phyloP scores from a whole-genome alignment of 2,329 filamentous ascomycete species.

The Aschersonia sp. region DNA sequence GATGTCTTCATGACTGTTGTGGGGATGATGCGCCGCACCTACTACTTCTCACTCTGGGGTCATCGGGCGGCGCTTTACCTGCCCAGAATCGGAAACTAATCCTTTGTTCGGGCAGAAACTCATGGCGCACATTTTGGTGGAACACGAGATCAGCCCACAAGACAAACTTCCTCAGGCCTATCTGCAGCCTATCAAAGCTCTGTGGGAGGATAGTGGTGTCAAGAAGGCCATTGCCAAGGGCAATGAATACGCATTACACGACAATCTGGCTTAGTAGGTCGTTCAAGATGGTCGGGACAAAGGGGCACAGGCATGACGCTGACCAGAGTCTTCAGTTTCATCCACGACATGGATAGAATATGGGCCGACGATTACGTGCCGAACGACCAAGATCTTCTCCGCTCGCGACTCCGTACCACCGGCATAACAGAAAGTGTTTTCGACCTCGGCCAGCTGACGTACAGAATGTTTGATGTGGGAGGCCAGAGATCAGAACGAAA shows the following conservation, averaged over 20 bases:
- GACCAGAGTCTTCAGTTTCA: constrained; percentile 48
- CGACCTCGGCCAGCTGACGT: constrained; percentile 86
- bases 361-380: constrained; percentile 71
- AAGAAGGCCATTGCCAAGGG: constrained; percentile 81
- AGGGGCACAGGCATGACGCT: background rate
- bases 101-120: constrained; percentile 43
- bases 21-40: too few species aligned
- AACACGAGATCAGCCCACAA: constrained; percentile 70
- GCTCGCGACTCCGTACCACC: constrained; percentile 93
- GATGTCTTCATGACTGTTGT: too few species aligned
- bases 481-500: constrained; percentile 92
- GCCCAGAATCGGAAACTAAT: too few species aligned
- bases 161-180: constrained; percentile 69
- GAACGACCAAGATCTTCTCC: constrained; percentile 84
- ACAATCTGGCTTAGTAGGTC: constrained; percentile 84
- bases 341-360: constrained; percentile 60
- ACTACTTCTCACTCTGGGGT: too few species aligned
- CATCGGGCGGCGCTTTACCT: too few species aligned
- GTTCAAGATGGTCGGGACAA: background rate
- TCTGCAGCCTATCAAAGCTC: constrained; percentile 63
- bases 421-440: constrained; percentile 96
- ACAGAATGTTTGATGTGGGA: constrained; percentile 96
- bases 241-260: constrained; percentile 92
- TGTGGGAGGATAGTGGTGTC: constrained; percentile 78
- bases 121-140: constrained; percentile 62